These are phyloP conservation scores for Macrolepiota dolichaula DNA, from an alignment of 768 basidiomycete genomes.

Conservation along the genomic window DNA sequence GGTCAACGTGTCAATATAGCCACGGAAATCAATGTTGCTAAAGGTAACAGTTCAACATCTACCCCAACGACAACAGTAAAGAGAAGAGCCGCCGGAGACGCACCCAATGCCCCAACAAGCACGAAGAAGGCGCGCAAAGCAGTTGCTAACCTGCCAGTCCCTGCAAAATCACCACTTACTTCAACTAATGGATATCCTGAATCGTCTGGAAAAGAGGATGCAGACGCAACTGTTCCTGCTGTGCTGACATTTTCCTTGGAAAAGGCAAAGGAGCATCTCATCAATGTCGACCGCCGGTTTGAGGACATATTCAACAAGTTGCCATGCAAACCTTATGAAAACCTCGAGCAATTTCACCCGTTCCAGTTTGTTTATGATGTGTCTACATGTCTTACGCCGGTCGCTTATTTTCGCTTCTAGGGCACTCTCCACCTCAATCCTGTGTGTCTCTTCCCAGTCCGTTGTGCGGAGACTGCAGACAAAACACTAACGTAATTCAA, in stretches of 20 bases:
- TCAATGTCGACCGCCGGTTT: slow-evolving; percentile 67
- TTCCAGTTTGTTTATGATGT: slow-evolving; percentile 51
- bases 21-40: neutral
- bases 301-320: slow-evolving; percentile 59
- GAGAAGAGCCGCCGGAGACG: slow-evolving; percentile 12
- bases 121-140: slow-evolving; percentile 5
- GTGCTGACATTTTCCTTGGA: slow-evolving; percentile 74
- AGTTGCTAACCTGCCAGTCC: slow-evolving; percentile 3
- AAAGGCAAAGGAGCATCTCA: slow-evolving; percentile 71
- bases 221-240: slow-evolving; percentile 55
- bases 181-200: slow-evolving; percentile 5
- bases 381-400: neutral
- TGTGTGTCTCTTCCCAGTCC: slow-evolving; percentile 39
- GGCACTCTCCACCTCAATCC: slow-evolving; percentile 67
- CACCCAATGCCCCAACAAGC: slow-evolving; percentile 14
- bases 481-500: neutral
- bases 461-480: neutral
- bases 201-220: slow-evolving; percentile 11
- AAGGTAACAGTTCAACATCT: neutral
- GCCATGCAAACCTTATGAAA: slow-evolving; percentile 74
- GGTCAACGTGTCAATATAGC: neutral
- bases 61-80: slow-evolving; percentile 19
- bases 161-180: slow-evolving; percentile 18
- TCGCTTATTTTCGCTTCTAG: slow-evolving; percentile 29
- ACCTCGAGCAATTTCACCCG: slow-evolving; percentile 74